Evolutionary conservation across 2,329 filamentous ascomycete genomes (phyloP).

Genomic region (Thielaviopsis punctulata): DNA sequence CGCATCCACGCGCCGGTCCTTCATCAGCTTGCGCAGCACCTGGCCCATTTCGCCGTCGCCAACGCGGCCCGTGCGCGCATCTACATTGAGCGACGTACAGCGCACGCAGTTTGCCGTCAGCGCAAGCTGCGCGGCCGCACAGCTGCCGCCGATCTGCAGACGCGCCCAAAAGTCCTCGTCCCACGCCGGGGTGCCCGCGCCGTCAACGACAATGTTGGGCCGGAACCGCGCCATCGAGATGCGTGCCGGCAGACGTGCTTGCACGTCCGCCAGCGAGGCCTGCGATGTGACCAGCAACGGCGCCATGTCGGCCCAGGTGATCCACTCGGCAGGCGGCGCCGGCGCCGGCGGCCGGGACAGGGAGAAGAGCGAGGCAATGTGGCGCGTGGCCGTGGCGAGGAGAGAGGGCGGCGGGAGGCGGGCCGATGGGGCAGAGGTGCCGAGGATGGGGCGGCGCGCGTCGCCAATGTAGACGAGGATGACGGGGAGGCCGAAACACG

Average conservation of each 20-base stretch:
- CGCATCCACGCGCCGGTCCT: conserved; percentile 51
- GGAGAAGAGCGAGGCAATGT: not conserved
- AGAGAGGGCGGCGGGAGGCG: not conserved
- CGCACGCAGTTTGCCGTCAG: conserved; percentile 54
- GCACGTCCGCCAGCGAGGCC: conserved; percentile 52
- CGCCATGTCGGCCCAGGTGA: conserved; percentile 59
- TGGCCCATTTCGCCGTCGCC: conserved; percentile 39
- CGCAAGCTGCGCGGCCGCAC: conserved; percentile 22
- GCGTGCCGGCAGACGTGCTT: conserved; percentile 27
- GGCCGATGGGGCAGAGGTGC: conserved; percentile 23
- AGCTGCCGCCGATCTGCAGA: conserved; percentile 19
- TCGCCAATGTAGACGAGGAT: conserved; percentile 48
- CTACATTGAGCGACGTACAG: conserved; percentile 54
- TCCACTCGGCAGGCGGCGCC: conserved; percentile 21
- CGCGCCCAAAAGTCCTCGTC: conserved; percentile 61
- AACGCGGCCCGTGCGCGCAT: conserved; percentile 46
- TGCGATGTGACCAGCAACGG: conserved; percentile 57
- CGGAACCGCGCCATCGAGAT: conserved; percentile 46
- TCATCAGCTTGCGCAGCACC: conserved; percentile 52
- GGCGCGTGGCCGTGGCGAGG: not conserved
- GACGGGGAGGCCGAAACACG: conserved; percentile 44
- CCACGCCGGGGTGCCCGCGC: conserved; percentile 38
- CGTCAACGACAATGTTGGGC: conserved; percentile 44
- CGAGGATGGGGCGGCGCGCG: conserved; percentile 42
- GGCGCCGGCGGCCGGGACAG: not conserved